These are phyloP conservation scores for Neospermospora avenae DNA, from an alignment of 2,329 filamentous ascomycete genomes.

Conservation along the genomic window DNA sequence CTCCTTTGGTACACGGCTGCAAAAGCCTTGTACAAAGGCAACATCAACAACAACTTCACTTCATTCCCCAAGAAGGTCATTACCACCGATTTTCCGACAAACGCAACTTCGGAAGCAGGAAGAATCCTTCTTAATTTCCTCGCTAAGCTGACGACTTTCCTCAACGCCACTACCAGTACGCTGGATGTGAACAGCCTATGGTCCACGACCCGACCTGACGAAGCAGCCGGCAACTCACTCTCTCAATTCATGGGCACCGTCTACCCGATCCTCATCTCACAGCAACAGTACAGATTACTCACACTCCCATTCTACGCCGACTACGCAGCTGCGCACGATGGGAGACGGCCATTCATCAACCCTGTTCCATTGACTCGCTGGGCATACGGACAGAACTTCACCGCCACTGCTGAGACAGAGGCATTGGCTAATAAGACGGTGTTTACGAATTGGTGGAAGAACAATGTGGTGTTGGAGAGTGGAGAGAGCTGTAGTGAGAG, in stretches of 20 bases:
- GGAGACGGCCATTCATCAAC: conserved; percentile 47
- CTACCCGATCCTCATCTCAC: conserved; percentile 45
- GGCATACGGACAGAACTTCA: conserved; percentile 43
- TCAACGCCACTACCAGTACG: conserved; percentile 37
- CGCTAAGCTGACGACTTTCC: conserved; percentile 41
- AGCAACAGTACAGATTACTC: conserved; percentile 45
- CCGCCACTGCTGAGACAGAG: conserved; percentile 38
- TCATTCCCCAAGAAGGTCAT: conserved; percentile 42
- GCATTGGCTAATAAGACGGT: conserved; percentile 48
- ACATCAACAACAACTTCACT: conserved; percentile 40
- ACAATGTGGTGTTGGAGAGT: conserved; percentile 42
- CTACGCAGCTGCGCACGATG: conserved; percentile 45
- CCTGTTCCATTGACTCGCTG: conserved; percentile 47
- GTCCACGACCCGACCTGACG: conserved; percentile 28
- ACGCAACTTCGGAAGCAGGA: conserved; percentile 37
- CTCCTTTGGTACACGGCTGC: conserved; percentile 42
- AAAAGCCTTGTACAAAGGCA: conserved; percentile 44
- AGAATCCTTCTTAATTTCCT: conserved; percentile 42
- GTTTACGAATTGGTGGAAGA: conserved; percentile 47
- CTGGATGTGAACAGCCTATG: conserved; percentile 22
- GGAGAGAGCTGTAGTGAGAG: conserved; percentile 46
- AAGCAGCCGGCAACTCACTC: conserved; percentile 34
- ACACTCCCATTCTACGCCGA: conserved; percentile 48
- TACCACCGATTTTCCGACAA: conserved; percentile 42
- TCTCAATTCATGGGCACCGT: conserved; percentile 41